Conservation (phyloP, 306 rosid genomes). For the Castanospermum australe region DNA sequence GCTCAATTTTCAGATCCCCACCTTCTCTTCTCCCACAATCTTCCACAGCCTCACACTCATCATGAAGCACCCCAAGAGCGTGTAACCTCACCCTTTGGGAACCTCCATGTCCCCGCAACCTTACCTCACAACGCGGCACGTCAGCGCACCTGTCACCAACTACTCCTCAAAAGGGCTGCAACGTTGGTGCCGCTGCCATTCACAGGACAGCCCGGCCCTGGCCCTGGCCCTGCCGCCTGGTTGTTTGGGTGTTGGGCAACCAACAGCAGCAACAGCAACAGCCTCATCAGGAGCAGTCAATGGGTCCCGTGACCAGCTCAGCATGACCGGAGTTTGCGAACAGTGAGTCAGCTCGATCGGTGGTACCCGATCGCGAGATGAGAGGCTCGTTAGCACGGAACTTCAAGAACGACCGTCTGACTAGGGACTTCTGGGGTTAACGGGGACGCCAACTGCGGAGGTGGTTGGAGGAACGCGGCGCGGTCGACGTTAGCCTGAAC, state of each 20-base stretch:
- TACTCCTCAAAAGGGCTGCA: slow-evolving; percentile 84
- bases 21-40: slow-evolving; percentile 17
- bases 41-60: slow-evolving; percentile 27
- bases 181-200: slow-evolving; percentile 49
- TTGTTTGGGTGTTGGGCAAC: background rate
- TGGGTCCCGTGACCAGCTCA: slow-evolving; percentile 47
- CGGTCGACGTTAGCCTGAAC: slow-evolving; percentile 43
- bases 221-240: background rate
- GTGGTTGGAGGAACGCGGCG: slow-evolving; percentile 5
- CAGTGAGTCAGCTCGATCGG: slow-evolving; percentile 34
- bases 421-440: slow-evolving; percentile 50
- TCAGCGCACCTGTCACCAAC: slow-evolving; percentile 87
- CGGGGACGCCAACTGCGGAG: slow-evolving; percentile 34
- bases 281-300: slow-evolving; percentile 7
- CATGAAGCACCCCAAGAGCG: background rate
- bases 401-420: slow-evolving; percentile 37
- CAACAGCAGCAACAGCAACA: slow-evolving; percentile 32
- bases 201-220: too few relatives aligned
- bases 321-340: slow-evolving; percentile 46
- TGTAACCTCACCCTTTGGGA: slow-evolving; percentile 47
- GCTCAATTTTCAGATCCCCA: slow-evolving; percentile 32
- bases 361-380: slow-evolving; percentile 27
- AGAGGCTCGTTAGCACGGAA: slow-evolving; percentile 35
- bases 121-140: slow-evolving; percentile 35
- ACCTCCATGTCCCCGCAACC: slow-evolving; percentile 43